Percentiles rank a stretch among this genome's conserved stretches.
phyloP scores from a whole-genome alignment of 345 rosid species.

The Pugionium dolabratum region DNA sequence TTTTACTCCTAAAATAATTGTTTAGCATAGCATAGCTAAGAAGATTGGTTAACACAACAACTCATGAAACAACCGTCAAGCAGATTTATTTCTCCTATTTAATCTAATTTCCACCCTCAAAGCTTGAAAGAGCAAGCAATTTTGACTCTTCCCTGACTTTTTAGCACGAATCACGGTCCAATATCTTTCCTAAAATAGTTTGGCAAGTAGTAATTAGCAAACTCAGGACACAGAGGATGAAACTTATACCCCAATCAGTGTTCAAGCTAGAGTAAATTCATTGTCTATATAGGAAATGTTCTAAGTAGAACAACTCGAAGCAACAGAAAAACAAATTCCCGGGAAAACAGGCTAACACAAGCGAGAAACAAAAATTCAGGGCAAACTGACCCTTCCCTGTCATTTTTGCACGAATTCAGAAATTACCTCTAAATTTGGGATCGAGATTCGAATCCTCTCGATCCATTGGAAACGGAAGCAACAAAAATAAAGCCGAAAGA shows the following conservation, averaged over 20 bases:
- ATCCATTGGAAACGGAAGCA: constrained; percentile 71
- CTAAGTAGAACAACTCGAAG: neutral
- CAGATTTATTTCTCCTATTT: too few species aligned
- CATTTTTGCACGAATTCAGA: neutral
- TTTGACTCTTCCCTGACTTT: constrained; percentile 25
- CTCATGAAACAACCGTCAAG: neutral
- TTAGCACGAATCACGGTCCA: constrained; percentile 1
- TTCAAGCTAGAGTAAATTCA: constrained; percentile 1
- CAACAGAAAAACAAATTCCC: neutral
- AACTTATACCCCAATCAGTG: constrained; percentile 5
- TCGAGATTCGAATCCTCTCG: constrained; percentile 66
- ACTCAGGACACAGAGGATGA: constrained; percentile 10
- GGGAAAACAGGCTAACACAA: neutral
- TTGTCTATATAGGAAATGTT: constrained; percentile 7
- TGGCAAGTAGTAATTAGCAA: constrained; percentile 3
- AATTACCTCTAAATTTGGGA: constrained; percentile 66
- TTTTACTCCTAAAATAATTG: neutral
- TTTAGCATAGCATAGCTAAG: neutral
- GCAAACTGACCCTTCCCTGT: neutral
- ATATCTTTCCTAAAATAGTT: constrained; percentile 31
- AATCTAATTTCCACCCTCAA: neutral
- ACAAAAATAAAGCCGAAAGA: constrained; percentile 80
- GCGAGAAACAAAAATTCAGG: neutral
- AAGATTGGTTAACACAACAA: neutral
- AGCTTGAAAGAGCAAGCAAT: constrained; percentile 3